Evolutionary conservation across 768 basidiomycete genomes (phyloP).

Genomic region (Chalciporus sphaerocephalus): DNA sequence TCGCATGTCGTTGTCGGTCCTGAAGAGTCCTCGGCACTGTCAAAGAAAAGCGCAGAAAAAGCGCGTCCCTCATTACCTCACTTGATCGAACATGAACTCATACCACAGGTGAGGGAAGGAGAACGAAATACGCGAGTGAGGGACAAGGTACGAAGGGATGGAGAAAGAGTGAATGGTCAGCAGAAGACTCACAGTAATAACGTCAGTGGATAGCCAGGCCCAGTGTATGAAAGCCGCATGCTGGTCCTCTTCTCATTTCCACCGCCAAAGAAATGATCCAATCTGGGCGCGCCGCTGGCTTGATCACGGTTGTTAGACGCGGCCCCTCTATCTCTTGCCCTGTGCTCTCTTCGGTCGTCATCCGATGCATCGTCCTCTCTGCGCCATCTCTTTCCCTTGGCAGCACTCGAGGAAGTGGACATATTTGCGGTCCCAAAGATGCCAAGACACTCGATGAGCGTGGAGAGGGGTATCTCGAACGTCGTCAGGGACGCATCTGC

Average conservation of each 20-base stretch:
- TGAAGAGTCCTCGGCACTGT: conserved; percentile 68
- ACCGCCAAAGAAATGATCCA: conserved; percentile 59
- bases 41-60: background rate
- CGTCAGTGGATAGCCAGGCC: conserved; percentile 72
- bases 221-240: conserved; percentile 81
- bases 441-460: conserved; percentile 85
- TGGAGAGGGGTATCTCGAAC: conserved; percentile 82
- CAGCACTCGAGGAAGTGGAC: conserved; percentile 25
- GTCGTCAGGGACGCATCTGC: conserved; percentile 30
- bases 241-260: conserved; percentile 63
- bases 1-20: conserved; percentile 88
- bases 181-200: conserved; percentile 64
- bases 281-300: conserved; percentile 14
- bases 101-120: background rate
- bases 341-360: conserved; percentile 32
- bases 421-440: conserved; percentile 79
- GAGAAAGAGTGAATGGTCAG: background rate
- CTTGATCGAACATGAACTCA: conserved; percentile 1
- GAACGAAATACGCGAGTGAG: background rate
- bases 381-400: conserved; percentile 48
- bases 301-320: conserved; percentile 19
- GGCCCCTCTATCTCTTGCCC: conserved; percentile 24
- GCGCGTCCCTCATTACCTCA: conserved; percentile 3
- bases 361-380: conserved; percentile 46
- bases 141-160: background rate